These are phyloP conservation scores for Oryza rufipogon DNA, from an alignment of 176 grass and related monocot genomes.

Conservation along the genomic window DNA sequence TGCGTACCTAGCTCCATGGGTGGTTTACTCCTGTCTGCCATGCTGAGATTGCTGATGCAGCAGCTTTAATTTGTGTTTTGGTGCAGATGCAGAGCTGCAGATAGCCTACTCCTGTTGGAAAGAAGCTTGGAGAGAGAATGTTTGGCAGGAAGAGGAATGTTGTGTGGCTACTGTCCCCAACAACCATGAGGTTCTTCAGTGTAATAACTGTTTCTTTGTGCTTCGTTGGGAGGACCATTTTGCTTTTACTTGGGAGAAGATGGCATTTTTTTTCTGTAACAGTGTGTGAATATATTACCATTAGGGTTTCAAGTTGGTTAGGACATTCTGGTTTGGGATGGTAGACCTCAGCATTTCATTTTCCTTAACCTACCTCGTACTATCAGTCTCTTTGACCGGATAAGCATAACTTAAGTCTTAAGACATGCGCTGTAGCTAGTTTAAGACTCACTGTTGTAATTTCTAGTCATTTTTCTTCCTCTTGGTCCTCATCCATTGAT, in stretches of 20 bases:
- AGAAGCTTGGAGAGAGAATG: neutral
- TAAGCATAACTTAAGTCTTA: neutral
- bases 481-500: neutral
- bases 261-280: neutral
- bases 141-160: neutral
- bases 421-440: neutral
- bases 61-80: neutral
- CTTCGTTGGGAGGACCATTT: neutral
- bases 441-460: neutral
- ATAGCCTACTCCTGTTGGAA: neutral
- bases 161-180: constrained; percentile 10
- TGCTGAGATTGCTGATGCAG: neutral
- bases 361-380: neutral
- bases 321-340: neutral
- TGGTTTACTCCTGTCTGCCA: neutral
- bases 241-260: neutral
- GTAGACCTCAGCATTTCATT: neutral
- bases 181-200: neutral
- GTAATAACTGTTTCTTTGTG: neutral
- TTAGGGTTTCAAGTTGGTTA: neutral
- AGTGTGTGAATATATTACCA: neutral
- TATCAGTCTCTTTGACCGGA: neutral
- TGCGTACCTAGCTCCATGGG: neutral
- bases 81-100: neutral
- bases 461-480: neutral